These are phyloP conservation scores for Fragilariopsis cylindrus DNA, from an alignment of 108 stramenopile genomes.

Conservation along the genomic window DNA sequence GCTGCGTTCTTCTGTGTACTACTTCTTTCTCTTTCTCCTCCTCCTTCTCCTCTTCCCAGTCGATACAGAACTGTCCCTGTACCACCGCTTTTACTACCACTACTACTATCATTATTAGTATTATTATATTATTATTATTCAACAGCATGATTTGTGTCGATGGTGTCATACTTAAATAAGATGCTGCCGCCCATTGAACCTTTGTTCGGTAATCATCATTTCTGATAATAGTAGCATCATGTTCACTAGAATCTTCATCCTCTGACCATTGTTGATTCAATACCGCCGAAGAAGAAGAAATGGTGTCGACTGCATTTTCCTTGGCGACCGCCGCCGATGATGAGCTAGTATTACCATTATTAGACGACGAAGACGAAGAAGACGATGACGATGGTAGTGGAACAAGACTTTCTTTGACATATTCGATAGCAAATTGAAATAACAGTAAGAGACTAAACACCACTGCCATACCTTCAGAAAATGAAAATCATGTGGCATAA, in stretches of 20 bases:
- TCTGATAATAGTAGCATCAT: conserved; percentile 17
- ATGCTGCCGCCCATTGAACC: conserved; percentile 54
- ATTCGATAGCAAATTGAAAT: conserved; percentile 77
- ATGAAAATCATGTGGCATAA: conserved; percentile 26
- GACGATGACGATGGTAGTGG: not conserved
- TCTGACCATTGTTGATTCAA: conserved; percentile 14
- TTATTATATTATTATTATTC: conserved; percentile 1
- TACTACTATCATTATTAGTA: not conserved
- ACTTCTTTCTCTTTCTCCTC: not conserved
- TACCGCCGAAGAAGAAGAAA: not conserved
- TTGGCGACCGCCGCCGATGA: not conserved
- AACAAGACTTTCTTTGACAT: conserved; percentile 42
- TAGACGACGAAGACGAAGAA: not conserved
- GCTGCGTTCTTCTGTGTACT: not conserved
- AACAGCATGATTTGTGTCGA: conserved; percentile 46
- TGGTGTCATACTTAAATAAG: conserved; percentile 52
- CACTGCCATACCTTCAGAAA: conserved; percentile 54
- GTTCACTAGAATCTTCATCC: not conserved
- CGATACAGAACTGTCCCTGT: conserved; percentile 28
- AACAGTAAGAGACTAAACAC: conserved; percentile 60
- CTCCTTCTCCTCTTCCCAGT: conserved; percentile 17
- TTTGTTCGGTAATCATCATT: conserved; percentile 25
- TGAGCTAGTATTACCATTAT: too few species aligned
- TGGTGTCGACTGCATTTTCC: not conserved
- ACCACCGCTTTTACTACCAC: not conserved